Base-by-base conservation (phyloP, 495 filamentous ascomycete species). In the Aspergillus nidulans region DNA sequence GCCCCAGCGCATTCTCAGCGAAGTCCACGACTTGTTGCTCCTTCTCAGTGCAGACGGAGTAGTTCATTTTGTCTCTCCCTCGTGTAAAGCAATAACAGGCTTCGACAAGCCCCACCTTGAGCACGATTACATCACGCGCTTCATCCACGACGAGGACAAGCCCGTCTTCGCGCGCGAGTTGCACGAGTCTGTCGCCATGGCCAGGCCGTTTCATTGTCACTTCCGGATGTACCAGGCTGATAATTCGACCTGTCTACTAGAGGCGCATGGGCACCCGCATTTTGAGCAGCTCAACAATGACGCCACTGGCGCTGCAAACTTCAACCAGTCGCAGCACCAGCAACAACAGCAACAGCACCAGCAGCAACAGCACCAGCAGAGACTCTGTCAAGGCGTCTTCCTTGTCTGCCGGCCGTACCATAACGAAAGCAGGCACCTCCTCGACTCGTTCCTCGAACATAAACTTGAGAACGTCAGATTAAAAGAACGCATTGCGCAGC, bases 391-490 rank as follows among this genome's bases (percentile, higher is more conserved):
- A 56, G 92, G 92, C 16, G 87, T 96, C 64, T 96, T 97, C 69
- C 88, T 98, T 76, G 89, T 96, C 83, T 85, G 90, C 21, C 81
- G 94, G 19, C 94, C 91, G 9, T 96, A 97, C 68, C 91, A 91
- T 6, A 94, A 87, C 44, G 90, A 87, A 66, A 94, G 91, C 63
- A 84, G 90, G 0, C 83, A 81, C 9, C 75, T 96, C 7, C 71
- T 98, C 46, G 91, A 98, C 69, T 95, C 92, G 0, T 97, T 96
- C 57, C 76, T 98, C 13, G 94, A 98, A 69, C 92, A 97, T 71
- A 97, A 97, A 69, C 91, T 97, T 45, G 94, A 97, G 68, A 97
- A 98, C 62, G 91, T 95, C 69, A 83, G 94, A 16, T 69, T 98
- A 36, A 82, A 79, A 53, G 88, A 89, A 58, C 84, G 88, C 30